These are phyloP conservation scores for Zygoascus hellenicus DNA, from an alignment of 1,139 yeast genomes.

Conservation along the genomic window DNA sequence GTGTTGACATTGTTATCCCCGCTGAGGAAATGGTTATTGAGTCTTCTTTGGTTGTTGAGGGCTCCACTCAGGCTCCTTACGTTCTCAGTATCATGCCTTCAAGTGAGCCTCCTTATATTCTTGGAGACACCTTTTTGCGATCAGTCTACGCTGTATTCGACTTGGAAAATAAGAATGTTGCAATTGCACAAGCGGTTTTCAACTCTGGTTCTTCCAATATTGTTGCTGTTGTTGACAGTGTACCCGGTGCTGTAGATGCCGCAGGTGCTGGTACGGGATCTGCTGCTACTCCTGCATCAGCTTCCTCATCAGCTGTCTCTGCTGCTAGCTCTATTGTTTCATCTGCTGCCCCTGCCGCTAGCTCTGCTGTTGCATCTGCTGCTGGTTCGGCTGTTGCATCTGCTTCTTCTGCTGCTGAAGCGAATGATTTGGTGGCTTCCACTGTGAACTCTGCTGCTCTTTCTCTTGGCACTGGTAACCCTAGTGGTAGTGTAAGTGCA, in stretches of 20 bases:
- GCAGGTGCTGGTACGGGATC: not conserved
- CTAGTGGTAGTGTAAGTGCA: not conserved
- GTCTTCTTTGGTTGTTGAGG: conserved; percentile 19
- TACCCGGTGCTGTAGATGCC: conserved; percentile 16
- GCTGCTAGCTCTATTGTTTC: not conserved
- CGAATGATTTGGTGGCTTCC: not conserved
- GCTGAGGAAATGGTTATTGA: conserved; percentile 26
- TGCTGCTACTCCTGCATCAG: conserved; percentile 1
- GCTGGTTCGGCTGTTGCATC: not conserved
- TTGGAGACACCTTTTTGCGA: conserved; percentile 76
- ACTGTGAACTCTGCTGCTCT: not conserved
- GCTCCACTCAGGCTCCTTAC: conserved; percentile 20
- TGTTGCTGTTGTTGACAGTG: conserved; percentile 15
- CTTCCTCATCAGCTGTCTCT: not conserved
- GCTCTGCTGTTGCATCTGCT: not conserved
- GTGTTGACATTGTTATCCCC: conserved; percentile 26
- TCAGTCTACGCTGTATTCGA: conserved; percentile 77
- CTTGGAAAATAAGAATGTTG: conserved; percentile 56
- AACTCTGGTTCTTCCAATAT: conserved; percentile 13
- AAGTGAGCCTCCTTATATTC: conserved; percentile 25
- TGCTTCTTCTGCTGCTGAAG: not conserved
- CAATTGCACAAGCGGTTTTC: conserved; percentile 55
- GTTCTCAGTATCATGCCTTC: conserved; percentile 28
- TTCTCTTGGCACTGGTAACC: not conserved
- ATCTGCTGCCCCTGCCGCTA: not conserved